Evolutionary conservation across 345 rosid genomes (phyloP).

Genomic region (Citrus maxima): DNA sequence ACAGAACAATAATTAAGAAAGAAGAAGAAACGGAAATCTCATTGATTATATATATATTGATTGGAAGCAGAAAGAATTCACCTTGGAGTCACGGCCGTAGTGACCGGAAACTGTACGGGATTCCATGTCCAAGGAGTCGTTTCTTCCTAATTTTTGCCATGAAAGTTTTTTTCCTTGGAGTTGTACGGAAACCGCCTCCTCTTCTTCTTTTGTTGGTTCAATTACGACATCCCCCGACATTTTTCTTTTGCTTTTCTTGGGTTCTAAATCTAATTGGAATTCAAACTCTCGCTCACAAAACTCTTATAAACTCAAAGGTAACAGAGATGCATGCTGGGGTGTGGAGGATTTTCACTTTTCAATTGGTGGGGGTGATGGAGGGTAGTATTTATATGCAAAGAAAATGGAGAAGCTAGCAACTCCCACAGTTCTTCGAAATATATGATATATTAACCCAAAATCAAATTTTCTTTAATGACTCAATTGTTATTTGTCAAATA

Average conservation of each 20-base stretch:
- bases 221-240: not conserved
- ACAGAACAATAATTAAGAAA: not conserved
- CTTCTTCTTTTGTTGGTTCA: not conserved
- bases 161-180: constrained; percentile 28
- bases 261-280: no score
- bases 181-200: not conserved
- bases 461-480: no score
- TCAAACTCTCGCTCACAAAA: no score
- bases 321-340: not conserved
- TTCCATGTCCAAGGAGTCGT: constrained; percentile 51
- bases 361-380: no score
- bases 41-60: no score
- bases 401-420: no score
- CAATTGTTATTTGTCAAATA: no score
- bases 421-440: no score
- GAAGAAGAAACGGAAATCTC: not conserved
- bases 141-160: constrained; percentile 23
- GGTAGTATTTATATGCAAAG: not conserved
- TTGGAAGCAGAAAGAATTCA: not conserved
- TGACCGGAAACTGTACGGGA: constrained; percentile 22
- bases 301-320: not conserved
- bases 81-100: constrained; percentile 31
- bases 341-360: no score
- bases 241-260: no score
- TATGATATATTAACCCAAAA: no score